Base-by-base conservation (phyloP, 257 asterid species). In the Mitragyna speciosa region DNA sequence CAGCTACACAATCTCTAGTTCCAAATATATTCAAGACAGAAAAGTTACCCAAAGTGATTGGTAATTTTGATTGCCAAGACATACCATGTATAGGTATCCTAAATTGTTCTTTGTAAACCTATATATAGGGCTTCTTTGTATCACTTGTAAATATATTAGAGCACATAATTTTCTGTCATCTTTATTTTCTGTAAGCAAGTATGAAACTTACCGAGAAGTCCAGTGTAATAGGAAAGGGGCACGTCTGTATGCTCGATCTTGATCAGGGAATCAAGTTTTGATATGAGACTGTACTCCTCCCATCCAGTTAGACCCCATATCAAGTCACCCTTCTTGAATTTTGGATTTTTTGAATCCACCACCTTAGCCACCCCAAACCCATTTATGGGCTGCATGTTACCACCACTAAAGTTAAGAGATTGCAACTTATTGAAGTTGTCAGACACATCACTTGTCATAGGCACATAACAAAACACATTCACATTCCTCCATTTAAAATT, bases 351-450 rank as follows among this genome's bases (percentile, higher is more conserved):
- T 22, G 88, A 85, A 24, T 85, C 78, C 70, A 85, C 59, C 2
- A 85, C 82, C 56, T 80, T 74, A 14, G 86, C 81, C 54, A 85
- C 88, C 64, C 85, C 88, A 70, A 31, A 75, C 41, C 88, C 88
- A 10, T 24, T 36, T 16, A 85, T 73, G 4, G 85, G 80, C 88
- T 75, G 79, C 56, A 80, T 12, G 15, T 8, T 19, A 68, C 51
- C 49, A 36, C 17, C 4, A n/a, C n/a, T n/a, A n/a, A 75, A 36
- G 67, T 33, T 12, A 39, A 58, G 9, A 56, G 17, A 16, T 7
- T 1, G 14, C 26, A 70, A n/a, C n/a, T n/a, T n/a, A n/a, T n/a
- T n/a, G n/a, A n/a, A n/a, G n/a, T n/a, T n/a, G n/a, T n/a, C n/a
- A n/a, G n/a, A n/a, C n/a, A n/a, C n/a, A n/a, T n/a, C 41, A 36